Conservation (phyloP, 306 rosid genomes). For the Rubus idaeus region DNA sequence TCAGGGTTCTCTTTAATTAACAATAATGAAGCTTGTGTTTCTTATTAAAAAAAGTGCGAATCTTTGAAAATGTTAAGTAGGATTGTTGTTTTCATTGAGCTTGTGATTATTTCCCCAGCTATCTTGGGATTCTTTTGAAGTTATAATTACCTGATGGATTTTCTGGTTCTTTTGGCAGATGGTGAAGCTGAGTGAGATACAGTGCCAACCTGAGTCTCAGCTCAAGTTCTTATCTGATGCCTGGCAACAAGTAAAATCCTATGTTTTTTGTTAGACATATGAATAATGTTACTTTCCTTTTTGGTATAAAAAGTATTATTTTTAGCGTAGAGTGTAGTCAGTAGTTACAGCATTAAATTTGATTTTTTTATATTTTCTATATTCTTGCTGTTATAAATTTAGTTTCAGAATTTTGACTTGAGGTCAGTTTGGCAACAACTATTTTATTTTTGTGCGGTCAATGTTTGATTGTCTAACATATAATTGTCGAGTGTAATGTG, state of each 20-base stretch:
- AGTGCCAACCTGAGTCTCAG: slow-evolving; percentile 27
- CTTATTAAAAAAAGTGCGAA: not conserved
- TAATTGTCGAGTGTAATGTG: too few relatives aligned
- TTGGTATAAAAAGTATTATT: not conserved
- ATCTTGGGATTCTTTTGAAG: not conserved
- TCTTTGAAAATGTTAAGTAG: not conserved
- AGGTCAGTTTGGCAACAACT: not conserved
- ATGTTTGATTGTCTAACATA: too few relatives aligned
- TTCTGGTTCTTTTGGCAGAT: not conserved
- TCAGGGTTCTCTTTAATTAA: not conserved
- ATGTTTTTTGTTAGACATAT: not conserved
- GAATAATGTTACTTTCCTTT: not conserved
- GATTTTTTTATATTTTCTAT: too few relatives aligned
- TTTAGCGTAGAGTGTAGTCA: too few relatives aligned
- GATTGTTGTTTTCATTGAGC: not conserved
- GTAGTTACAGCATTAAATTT: not conserved
- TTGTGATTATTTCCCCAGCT: not conserved
- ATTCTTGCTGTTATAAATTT: not conserved
- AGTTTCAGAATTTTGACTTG: not conserved
- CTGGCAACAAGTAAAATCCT: slow-evolving; percentile 37
- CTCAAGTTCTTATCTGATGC: slow-evolving; percentile 41
- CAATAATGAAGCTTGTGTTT: not conserved
- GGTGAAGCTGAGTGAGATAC: slow-evolving; percentile 34
- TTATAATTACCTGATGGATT: not conserved
- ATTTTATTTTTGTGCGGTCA: not conserved